phyloP scores from a whole-genome alignment of 2,329 filamentous ascomycete species.

The Mariannaea elegans region DNA sequence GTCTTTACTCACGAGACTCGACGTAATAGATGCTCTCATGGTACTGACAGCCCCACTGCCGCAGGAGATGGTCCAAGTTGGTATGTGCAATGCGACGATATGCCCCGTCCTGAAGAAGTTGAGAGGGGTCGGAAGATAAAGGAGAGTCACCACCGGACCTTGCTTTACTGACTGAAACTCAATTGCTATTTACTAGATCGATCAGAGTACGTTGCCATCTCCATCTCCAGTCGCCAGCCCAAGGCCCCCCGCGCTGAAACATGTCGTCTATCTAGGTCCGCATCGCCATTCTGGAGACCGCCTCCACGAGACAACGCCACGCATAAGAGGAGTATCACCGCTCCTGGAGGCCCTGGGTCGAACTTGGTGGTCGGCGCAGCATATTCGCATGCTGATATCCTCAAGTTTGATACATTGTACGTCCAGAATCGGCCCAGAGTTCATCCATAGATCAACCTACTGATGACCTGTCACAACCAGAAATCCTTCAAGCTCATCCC shows the following conservation, averaged over 20 bases:
- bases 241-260: slow-evolving; percentile 39
- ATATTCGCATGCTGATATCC: slow-evolving; percentile 95
- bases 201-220: slow-evolving; percentile 63
- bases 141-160: slow-evolving; percentile 23
- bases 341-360: slow-evolving; percentile 61
- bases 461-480: slow-evolving; percentile 49
- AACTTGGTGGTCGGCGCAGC: slow-evolving; percentile 89
- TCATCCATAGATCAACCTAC: not conserved
- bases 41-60: slow-evolving; percentile 52
- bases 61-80: slow-evolving; percentile 99
- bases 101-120: slow-evolving; percentile 9
- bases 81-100: slow-evolving; percentile 62
- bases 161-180: slow-evolving; percentile 39
- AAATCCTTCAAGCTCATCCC: slow-evolving; percentile 67
- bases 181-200: slow-evolving; percentile 56
- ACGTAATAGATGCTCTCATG: slow-evolving; percentile 35
- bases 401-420: slow-evolving; percentile 86
- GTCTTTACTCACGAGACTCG: slow-evolving; percentile 33
- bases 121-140: slow-evolving; percentile 9
- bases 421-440: slow-evolving; percentile 35
- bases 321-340: slow-evolving; percentile 58
- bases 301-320: slow-evolving; percentile 61
- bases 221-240: slow-evolving; percentile 5
- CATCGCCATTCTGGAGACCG: slow-evolving; percentile 88
- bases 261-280: slow-evolving; percentile 64